Evolutionary conservation across 805 yeast genomes (phyloP).

Genomic region (Candida jianshihensis): DNA sequence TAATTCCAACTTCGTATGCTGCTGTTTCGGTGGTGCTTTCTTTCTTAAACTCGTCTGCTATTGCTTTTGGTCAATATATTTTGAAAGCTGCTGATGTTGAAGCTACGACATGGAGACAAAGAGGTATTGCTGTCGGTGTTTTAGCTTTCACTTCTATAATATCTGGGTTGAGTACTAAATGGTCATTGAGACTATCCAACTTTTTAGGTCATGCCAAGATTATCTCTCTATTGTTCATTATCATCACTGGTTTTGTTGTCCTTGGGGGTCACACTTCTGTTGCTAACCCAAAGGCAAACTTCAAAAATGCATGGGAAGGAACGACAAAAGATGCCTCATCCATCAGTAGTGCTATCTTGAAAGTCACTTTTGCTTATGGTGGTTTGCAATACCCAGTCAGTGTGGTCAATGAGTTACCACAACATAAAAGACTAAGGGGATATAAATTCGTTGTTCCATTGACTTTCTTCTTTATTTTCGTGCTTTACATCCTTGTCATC

Average conservation of each 20-base stretch:
- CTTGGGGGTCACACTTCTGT: constrained; percentile 30
- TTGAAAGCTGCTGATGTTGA: constrained; percentile 27
- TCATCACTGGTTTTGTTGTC: constrained; percentile 30
- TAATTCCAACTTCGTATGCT: constrained; percentile 32
- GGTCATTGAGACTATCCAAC: constrained; percentile 26
- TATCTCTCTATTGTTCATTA: constrained; percentile 27
- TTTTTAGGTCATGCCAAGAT: constrained; percentile 31
- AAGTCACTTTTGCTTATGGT: constrained; percentile 37
- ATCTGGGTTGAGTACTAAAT: constrained; percentile 23
- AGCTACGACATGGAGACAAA: constrained; percentile 38
- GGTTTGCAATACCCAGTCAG: constrained; percentile 35
- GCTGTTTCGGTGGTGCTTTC: constrained; percentile 33
- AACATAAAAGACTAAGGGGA: constrained; percentile 21
- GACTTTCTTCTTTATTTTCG: constrained; percentile 26
- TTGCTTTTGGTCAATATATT: constrained; percentile 31
- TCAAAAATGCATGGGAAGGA: constrained; percentile 32
- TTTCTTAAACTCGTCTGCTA: constrained; percentile 29
- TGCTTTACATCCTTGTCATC: constrained; percentile 26
- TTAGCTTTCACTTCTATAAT: constrained; percentile 30
- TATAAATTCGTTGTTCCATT: constrained; percentile 25
- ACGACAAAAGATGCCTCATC: constrained; percentile 36
- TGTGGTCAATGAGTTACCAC: constrained; percentile 30
- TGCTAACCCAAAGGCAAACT: constrained; percentile 27
- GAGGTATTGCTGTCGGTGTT: constrained; percentile 35
- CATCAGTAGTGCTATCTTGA: constrained; percentile 36